A percentile compares a stretch with the other conserved stretches of the same genome.
Evolutionary conservation across 371 early-diverging fungal genomes (phyloP).

Genomic region (Syncephalastrum contaminatum): DNA sequence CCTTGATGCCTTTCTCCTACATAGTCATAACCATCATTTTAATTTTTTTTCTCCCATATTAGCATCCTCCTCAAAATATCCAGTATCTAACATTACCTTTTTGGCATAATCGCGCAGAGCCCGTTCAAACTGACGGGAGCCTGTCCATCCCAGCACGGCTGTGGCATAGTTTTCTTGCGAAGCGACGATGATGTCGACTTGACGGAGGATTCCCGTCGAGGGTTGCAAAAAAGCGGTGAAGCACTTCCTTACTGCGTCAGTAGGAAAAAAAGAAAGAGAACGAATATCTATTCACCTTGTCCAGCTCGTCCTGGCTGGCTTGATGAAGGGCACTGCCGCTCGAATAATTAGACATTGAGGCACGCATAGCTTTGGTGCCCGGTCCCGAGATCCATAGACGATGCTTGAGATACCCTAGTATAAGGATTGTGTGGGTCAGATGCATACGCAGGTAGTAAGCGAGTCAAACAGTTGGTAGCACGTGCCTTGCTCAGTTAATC

Average conservation of each 20-base stretch:
- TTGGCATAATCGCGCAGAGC: conserved; percentile 35
- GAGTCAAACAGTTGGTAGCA: neutral
- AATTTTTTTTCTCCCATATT: neutral
- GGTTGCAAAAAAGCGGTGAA: conserved; percentile 51
- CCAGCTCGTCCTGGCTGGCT: conserved; percentile 22
- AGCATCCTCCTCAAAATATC: no score
- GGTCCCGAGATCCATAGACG: conserved; percentile 28
- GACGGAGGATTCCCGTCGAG: conserved; percentile 36
- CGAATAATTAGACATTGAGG: neutral
- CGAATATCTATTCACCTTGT: conserved; percentile 21
- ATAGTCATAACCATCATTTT: neutral
- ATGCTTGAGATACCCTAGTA: conserved; percentile 17
- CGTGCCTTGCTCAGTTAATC: conserved; percentile 14
- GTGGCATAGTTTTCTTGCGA: conserved; percentile 26
- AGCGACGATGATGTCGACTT: conserved; percentile 51
- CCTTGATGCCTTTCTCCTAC: conserved; percentile 26
- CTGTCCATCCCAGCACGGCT: conserved; percentile 55
- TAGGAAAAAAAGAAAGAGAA: neutral
- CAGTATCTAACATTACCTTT: conserved; percentile 15
- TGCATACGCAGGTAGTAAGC: no score
- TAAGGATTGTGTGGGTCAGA: no score
- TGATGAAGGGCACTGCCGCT: conserved; percentile 3
- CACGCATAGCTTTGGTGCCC: conserved; percentile 10
- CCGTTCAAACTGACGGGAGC: conserved; percentile 45
- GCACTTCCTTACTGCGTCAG: conserved; percentile 18